A percentile compares a stretch with the other conserved stretches of the same genome.
phyloP scores from a whole-genome alignment of 805 yeast genomes.

The Yamadazyma akitaensis region DNA sequence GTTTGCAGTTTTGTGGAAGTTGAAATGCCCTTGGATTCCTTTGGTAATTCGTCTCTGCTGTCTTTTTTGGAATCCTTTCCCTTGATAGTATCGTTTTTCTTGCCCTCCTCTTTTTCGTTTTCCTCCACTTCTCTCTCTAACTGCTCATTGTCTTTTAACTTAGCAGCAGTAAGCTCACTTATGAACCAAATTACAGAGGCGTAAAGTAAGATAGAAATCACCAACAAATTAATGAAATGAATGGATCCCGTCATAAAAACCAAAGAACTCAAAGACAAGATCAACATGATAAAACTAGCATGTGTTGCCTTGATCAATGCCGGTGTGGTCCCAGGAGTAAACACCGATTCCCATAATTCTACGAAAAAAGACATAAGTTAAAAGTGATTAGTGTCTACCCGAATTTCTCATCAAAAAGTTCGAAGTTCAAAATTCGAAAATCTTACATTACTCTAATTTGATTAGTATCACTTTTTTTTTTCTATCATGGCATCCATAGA shows the following conservation, averaged over 20 bases:
- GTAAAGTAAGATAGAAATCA: constrained; percentile 68
- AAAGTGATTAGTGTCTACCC: background rate
- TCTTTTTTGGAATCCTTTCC: background rate
- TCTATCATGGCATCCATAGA: constrained; percentile 29
- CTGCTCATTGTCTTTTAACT: constrained; percentile 44
- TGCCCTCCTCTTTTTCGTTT: background rate
- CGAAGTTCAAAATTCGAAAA: background rate
- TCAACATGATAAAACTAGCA: constrained; percentile 65
- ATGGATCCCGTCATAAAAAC: constrained; percentile 59
- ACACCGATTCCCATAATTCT: constrained; percentile 86
- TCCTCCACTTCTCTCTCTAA: constrained; percentile 18
- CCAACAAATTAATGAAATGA: constrained; percentile 58
- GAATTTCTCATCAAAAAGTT: constrained; percentile 1
- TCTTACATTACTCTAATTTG: background rate
- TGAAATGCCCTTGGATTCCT: background rate
- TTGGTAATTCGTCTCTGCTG: background rate
- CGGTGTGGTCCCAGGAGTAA: constrained; percentile 91
- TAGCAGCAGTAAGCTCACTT: constrained; percentile 52
- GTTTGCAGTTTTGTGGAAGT: background rate
- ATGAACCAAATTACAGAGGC: constrained; percentile 86
- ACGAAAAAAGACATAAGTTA: constrained; percentile 41
- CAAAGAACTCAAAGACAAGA: constrained; percentile 54
- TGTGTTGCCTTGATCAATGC: constrained; percentile 89
- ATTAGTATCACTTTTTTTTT: background rate
- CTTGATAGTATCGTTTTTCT: background rate